Evolutionary conservation across 148 eudicot species (phyloP), one percentile per base, ranked within the genome.

Genomic region (Amaranthus palmeri): DNA sequence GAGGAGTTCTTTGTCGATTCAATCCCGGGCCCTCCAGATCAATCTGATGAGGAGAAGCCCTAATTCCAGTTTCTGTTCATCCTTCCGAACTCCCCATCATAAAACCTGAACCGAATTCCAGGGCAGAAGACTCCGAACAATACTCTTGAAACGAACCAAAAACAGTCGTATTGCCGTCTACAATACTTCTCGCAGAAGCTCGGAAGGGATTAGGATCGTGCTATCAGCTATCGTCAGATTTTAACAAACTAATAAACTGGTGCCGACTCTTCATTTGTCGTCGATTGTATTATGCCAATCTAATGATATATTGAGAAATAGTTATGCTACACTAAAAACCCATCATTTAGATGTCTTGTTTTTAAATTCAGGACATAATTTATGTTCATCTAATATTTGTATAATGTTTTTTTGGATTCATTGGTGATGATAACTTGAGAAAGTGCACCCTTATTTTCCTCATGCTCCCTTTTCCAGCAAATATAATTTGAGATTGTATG

Each of bases 1-100:
- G 97, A 91, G 74, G 97, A 95, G 87, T 95, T 91, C 84, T 91
- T 95, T 60, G 97, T 89, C 52, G 98, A 89, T 83, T 86, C 92
- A 13, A 77, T 86, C 54, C 98, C 98, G 1, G 95, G 88, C 54
- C 92, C 81, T 55, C 80, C 83, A 49, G 44, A 86, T 72, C 87
- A 83, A 51, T 85, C 96, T 0, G 96, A 88, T 75, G 93, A 90
- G 81, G 96, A 88, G 70, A 88, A 81, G 76, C 67, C 89, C 3
- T 87, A 73, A 83, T 10, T 65, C 17, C 44, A 65, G 47, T 67
- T 25, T 74, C 63, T 46, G 68, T n/a, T 71, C 11, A 49, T 54
- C 42, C 48, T 54, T 65, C 36, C 36, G 36, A 25, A 25, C 36
- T 66, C 48, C 15, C 74, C 4, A 47, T 43, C 18, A 15, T 14